Percentiles rank a stretch among this genome's conserved stretches.
These are phyloP conservation scores for Prunus campanulata DNA, from an alignment of 306 rosid species.

Conservation along the genomic window DNA sequence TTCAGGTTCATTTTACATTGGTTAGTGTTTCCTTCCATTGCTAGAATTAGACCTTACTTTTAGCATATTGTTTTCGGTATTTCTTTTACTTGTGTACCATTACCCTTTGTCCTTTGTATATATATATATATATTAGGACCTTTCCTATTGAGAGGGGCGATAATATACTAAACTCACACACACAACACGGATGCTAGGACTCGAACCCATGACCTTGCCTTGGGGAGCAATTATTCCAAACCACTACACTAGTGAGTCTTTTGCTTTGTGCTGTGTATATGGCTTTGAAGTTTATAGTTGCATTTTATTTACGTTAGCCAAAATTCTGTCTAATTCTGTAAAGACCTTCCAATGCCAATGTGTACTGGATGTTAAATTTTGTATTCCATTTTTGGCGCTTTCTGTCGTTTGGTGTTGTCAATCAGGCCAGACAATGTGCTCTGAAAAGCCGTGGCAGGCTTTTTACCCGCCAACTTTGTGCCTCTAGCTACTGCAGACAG, in stretches of 20 bases:
- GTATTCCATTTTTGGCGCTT: background rate
- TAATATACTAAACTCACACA: too few species aligned
- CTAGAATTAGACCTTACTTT: background rate
- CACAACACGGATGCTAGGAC: too few species aligned
- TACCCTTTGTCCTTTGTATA: too few species aligned
- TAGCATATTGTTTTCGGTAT: background rate
- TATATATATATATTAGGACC: too few species aligned
- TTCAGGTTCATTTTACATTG: background rate
- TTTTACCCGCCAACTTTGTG: background rate
- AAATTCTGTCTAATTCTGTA: background rate
- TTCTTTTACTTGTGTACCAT: background rate
- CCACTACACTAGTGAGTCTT: too few species aligned
- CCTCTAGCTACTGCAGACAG: background rate
- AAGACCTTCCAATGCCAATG: background rate
- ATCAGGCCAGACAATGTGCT: background rate
- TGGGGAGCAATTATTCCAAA: too few species aligned
- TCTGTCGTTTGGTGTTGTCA: background rate
- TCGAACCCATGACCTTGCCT: too few species aligned
- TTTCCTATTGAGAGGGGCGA: too few species aligned
- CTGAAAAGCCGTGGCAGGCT: background rate
- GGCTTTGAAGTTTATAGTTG: background rate
- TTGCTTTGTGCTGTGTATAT: background rate
- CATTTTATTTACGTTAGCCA: background rate
- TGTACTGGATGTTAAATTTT: background rate
- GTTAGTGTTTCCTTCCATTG: background rate